Base-by-base conservation (phyloP, 768 basidiomycete species). In the Gelatoporia subvermispora region DNA sequence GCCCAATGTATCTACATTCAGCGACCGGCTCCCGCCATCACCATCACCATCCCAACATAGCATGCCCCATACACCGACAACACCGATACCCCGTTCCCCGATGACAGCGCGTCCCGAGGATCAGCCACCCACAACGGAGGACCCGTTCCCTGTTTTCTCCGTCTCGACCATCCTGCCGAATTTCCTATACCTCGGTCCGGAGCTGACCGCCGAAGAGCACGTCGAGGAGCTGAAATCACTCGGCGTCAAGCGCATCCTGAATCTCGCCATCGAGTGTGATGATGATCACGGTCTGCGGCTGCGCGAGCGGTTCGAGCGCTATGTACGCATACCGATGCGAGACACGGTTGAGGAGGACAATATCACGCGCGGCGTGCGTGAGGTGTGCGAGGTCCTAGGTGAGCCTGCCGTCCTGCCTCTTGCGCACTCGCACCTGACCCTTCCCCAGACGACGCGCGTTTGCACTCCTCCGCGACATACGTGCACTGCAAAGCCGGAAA, bases 401-500 rank as follows among this genome's bases (percentile, higher is more conserved):
- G 65, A 65, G 88, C 28, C 39, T 15, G 10, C 31, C 31, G 25
- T 47, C 37, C 43, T 31, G 37, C 45, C 21, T 21, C 50, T 35
- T 43, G 13, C 28, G 28, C 36, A 3, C 43, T 13, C 21, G 22
- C 40, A 35, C 31, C 40, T 37, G 35, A 41, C 55, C 38, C 45
- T 23, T 8, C 5, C 9, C 0, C 57, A 96, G 94, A 96, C 62
- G 94, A 97, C 58, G 94, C 94, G 1, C 81, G 88, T 41, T 66
- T 97, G 45, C 92, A 93, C 55, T 89, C 85, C 0, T 80, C 90
- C 17, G 84, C 93, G 7, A 88, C 88, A 1, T 98, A 95, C 59
- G 93, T 97, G 13, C 95, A 98, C 63, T 98, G 94, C 69, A 92
- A 89, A 68, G 93, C 90, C 4, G 95, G 94, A 4, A 96, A 93